A percentile compares a stretch with the other conserved stretches of the same genome.
These are phyloP conservation scores for Salvia hispanica DNA, from an alignment of 257 asterid genomes.

Conservation along the genomic window DNA sequence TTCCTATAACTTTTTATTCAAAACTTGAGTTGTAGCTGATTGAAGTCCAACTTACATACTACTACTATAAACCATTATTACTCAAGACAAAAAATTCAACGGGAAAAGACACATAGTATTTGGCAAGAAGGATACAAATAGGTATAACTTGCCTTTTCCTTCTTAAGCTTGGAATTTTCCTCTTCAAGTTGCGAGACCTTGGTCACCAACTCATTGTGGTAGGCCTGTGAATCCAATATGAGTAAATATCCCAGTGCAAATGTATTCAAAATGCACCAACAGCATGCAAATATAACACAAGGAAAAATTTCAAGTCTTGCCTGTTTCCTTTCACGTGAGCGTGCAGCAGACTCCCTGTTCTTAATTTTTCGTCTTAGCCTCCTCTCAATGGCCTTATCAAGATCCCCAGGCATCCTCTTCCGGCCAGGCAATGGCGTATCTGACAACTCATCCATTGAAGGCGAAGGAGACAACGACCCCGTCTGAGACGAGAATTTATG, in stretches of 20 bases:
- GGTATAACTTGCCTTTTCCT: slow-evolving; percentile 56
- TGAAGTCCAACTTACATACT: slow-evolving; percentile 13
- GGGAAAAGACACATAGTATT: background rate
- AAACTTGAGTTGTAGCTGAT: slow-evolving; percentile 1
- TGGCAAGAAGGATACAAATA: slow-evolving; percentile 11
- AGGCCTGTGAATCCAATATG: slow-evolving; percentile 57
- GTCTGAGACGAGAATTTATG: slow-evolving; percentile 45
- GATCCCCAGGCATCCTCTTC: slow-evolving; percentile 55
- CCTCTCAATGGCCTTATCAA: slow-evolving; percentile 72
- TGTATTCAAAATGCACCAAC: background rate
- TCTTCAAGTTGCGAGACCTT: slow-evolving; percentile 84
- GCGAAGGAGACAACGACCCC: slow-evolving; percentile 65
- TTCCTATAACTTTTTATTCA: background rate
- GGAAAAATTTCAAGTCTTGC: slow-evolving; percentile 38
- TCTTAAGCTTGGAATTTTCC: slow-evolving; percentile 69
- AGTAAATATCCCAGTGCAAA: slow-evolving; percentile 13
- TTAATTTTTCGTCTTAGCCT: slow-evolving; percentile 79
- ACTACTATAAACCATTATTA: background rate
- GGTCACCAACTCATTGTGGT: slow-evolving; percentile 80
- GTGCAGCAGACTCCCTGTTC: slow-evolving; percentile 94
- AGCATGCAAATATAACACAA: slow-evolving; percentile 4
- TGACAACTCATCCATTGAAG: slow-evolving; percentile 58
- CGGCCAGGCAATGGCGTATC: slow-evolving; percentile 61
- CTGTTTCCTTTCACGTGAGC: slow-evolving; percentile 94
- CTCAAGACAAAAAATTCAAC: background rate